Conservation (phyloP, 2,329 filamentous ascomycete species). For the Malbranchea zuffiana region DNA sequence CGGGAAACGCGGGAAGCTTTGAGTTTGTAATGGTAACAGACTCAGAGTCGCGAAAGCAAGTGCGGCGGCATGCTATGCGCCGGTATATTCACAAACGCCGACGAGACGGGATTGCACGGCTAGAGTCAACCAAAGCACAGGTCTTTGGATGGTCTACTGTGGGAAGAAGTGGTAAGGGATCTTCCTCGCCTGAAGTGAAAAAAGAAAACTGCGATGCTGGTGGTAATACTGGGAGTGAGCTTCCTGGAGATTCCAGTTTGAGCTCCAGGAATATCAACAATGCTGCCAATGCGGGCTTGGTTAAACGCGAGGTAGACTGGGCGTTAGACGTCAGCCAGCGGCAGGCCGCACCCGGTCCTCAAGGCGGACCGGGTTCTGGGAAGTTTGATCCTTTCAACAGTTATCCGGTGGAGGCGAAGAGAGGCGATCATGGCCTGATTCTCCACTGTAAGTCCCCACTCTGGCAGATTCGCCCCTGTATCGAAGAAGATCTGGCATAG, state of each 20-base stretch:
- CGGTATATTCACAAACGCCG: constrained; percentile 27
- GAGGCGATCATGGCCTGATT: constrained; percentile 22
- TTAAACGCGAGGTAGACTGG: no score
- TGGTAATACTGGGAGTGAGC: no score
- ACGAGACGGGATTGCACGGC: constrained; percentile 24
- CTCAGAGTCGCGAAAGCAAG: constrained; percentile 24
- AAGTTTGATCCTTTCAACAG: constrained; percentile 21
- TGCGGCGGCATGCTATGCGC: constrained; percentile 28
- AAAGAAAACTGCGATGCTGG: no score
- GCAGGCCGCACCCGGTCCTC: constrained; percentile 15
- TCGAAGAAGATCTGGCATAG: no score
- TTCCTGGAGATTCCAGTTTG: background rate
- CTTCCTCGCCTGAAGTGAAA: background rate
- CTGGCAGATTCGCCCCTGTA: no score
- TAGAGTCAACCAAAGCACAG: constrained; percentile 22
- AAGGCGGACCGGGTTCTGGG: constrained; percentile 14
- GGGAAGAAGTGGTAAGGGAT: background rate
- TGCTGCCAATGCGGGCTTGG: background rate
- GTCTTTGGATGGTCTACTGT: constrained; percentile 19
- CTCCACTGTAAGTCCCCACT: constrained; percentile 23
- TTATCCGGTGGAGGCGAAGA: constrained; percentile 21
- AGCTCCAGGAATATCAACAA: background rate
- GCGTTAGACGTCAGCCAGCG: no score
- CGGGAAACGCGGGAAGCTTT: constrained; percentile 23
- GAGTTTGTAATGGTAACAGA: constrained; percentile 27